Base-by-base conservation (phyloP, 1,139 yeast species). In the Debaryomyces udenii region DNA sequence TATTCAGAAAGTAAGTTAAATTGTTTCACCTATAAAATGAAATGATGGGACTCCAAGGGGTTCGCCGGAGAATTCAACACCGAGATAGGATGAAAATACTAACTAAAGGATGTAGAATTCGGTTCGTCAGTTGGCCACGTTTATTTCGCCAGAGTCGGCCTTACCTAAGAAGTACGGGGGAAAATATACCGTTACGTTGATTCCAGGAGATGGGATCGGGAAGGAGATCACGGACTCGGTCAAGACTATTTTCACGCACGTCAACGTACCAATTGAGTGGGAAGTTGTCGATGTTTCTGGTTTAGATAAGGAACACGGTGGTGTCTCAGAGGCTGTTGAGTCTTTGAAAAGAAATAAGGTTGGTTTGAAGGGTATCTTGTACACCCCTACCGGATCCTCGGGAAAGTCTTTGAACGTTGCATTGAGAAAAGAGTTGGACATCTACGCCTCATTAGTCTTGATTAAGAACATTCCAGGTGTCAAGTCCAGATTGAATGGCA, bases 161-260 rank as follows among this genome's bases (percentile, higher is more conserved):
- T 74, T 85, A 59, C 96, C 96, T 59, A 87, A 87, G 77, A 87
- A 89, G 74, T 90, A 89, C 71, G 98, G 98, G 56, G 96, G 96
- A 50, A 85, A 84, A 66, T 91, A 80, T 78, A 86, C 91, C 44
- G 96, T 90, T 45, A 90, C 97, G 43, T 78, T 93, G 65, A 86
- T 93, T 59, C 98, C 98, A 49, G 93, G 91, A 68, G 99, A 93
- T 66, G 99, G 99, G 80, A 86, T 91, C 52, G 99, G 99, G 69
- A 86, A 85, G 64, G 97, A 93, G 75, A 88, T 90, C 66, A 86
- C 98, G 46, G 94, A 87, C 67, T 86, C 97, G 28, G 99, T 93
- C 50, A 83, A 86, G 69, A 80, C 89, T 56, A 87, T 93, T 61
- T 93, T 91, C 78, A 79, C 83, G 64, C 81, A 88, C 51, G 85